A percentile compares a stretch with the other conserved stretches of the same genome.
Evolutionary conservation across 768 basidiomycete genomes (phyloP).

Genomic region (Calocybe indica): DNA sequence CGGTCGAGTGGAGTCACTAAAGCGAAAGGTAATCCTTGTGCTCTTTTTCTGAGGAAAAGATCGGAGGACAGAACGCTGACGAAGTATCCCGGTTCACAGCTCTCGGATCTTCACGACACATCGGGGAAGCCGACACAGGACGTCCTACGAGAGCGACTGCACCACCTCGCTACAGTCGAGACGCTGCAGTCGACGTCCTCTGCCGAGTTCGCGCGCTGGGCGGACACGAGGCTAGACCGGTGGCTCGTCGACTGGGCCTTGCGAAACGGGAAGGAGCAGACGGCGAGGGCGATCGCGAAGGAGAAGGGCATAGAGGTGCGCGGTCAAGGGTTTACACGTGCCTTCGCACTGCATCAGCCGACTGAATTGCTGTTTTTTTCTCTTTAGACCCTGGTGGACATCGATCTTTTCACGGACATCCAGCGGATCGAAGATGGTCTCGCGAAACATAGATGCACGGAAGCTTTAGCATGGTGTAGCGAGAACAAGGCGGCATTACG

Average conservation of each 20-base stretch:
- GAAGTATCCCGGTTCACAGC: slow-evolving; percentile 18
- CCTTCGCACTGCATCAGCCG: background rate
- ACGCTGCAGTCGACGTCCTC: slow-evolving; percentile 42
- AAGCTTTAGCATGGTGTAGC: slow-evolving; percentile 92
- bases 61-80: slow-evolving; percentile 4
- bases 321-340: background rate
- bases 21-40: slow-evolving; percentile 71
- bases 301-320: slow-evolving; percentile 77
- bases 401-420: slow-evolving; percentile 88
- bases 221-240: slow-evolving; percentile 72
- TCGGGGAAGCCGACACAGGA: slow-evolving; percentile 57
- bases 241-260: slow-evolving; percentile 95
- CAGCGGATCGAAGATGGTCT: slow-evolving; percentile 82
- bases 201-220: slow-evolving; percentile 69
- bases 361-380: background rate
- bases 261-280: slow-evolving; percentile 68
- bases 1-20: slow-evolving; percentile 67
- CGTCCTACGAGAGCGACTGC: slow-evolving; percentile 68
- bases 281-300: slow-evolving; percentile 71
- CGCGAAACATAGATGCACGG: slow-evolving; percentile 66
- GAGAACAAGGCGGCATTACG: slow-evolving; percentile 92
- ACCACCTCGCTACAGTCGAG: slow-evolving; percentile 66
- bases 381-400: slow-evolving; percentile 75
- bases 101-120: slow-evolving; percentile 41
- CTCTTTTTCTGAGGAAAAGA: background rate